These are phyloP conservation scores for Cucurbita maxima DNA, from an alignment of 306 rosid species.

Conservation along the genomic window DNA sequence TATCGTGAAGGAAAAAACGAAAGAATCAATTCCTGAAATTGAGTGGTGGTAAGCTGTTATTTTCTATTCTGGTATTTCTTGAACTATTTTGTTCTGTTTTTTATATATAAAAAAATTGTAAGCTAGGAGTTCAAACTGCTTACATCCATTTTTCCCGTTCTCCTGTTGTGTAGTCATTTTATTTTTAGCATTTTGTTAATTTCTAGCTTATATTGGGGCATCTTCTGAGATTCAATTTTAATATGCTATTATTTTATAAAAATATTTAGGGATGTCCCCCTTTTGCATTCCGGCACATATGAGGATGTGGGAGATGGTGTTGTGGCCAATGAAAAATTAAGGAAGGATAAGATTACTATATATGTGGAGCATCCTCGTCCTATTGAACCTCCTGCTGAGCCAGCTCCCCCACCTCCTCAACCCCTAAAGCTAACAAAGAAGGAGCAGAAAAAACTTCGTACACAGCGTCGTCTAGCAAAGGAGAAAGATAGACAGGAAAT, in stretches of 20 bases:
- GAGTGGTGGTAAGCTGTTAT: slow-evolving; percentile 87
- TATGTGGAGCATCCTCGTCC: slow-evolving; percentile 95
- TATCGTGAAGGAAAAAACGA: slow-evolving; percentile 60
- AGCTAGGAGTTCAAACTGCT: background rate
- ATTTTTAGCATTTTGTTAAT: background rate
- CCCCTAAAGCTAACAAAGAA: slow-evolving; percentile 88
- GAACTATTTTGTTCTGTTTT: background rate
- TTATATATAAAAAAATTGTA: background rate
- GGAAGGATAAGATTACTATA: slow-evolving; percentile 53
- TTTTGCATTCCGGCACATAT: slow-evolving; percentile 52
- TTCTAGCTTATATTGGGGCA: background rate
- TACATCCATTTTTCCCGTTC: background rate
- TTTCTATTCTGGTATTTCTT: background rate
- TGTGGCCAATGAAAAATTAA: slow-evolving; percentile 34
- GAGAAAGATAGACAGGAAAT: slow-evolving; percentile 93
- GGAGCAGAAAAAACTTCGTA: slow-evolving; percentile 91
- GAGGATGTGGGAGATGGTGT: slow-evolving; percentile 30
- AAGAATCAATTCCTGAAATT: slow-evolving; percentile 76
- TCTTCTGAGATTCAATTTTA: background rate
- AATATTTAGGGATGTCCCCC: slow-evolving; percentile 49
- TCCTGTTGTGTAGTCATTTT: background rate
- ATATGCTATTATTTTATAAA: slow-evolving; percentile 1
- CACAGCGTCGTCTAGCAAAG: slow-evolving; percentile 77
- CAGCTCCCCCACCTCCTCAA: slow-evolving; percentile 97
- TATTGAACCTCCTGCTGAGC: slow-evolving; percentile 92